Base-by-base conservation (phyloP, 2,329 filamentous ascomycete genomes). In the Chaetomium olivaceum region DNA sequence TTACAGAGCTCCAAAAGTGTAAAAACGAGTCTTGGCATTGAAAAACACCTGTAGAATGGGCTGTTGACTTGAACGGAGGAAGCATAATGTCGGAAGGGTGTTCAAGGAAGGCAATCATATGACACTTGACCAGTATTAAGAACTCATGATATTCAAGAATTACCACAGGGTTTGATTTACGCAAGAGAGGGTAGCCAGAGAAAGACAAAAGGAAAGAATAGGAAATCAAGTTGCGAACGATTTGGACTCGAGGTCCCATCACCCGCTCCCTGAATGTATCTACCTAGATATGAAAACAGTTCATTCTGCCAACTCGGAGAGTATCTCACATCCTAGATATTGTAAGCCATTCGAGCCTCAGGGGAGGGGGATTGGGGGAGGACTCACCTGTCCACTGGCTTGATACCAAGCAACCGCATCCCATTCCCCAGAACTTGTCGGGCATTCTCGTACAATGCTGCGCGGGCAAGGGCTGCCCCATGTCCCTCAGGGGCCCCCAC, bases 351-450 rank as follows among this genome's bases (percentile, higher is more conserved):
- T 16, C 2, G 16, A 19, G n/a, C 39, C 5, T 14, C 16, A 43
- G 14, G 16, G 5, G 39, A 14, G 16, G 16, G n/a, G 6, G 4
- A n/a, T n/a, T n/a, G 5, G 16, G 39, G 7, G 39, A n/a, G 2
- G 39, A 7, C 64, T 52, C 73, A 81, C 79, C 86, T 81, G 76
- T 87, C 80, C 58, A 89, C 85, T 25, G 87, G 87, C 70, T 77
- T 86, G 70, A 90, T 76, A 39, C 88, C 88, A 64, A 90, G 76
- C 63, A 90, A 75, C 72, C 81, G 80, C 87, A 90, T 89, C 36
- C 87, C 88, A 76, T 89, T 90, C 74, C 82, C 79, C 73, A 90
- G 76, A 25, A 89, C 87, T 74, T 88, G 85, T 71, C 86, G 82
- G 9, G 87, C 86, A 8, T 80, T 81, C 65, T 84, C 82, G 71